Evolutionary conservation across 495 filamentous ascomycete species (phyloP), one percentile per base, ranked within the genome.

Genomic region (Aspergillus sclerotioniger): DNA sequence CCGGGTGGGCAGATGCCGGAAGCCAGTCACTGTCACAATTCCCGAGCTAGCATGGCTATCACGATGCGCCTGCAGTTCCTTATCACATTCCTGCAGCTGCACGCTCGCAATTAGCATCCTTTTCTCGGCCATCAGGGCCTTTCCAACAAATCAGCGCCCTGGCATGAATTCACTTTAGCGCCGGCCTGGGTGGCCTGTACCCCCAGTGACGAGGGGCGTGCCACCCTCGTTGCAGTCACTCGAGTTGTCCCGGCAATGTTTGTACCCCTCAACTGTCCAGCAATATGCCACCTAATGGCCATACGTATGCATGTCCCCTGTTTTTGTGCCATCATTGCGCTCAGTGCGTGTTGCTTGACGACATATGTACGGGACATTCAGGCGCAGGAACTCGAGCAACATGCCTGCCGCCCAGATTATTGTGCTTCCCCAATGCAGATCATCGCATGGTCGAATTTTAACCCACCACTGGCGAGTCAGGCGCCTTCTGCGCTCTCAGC

Each of bases 61-160:
- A 59, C 57, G 43, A 53, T 45, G 57, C 57, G 48, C 37, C 51
- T 54, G 51, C 57, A 32, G 44, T 48, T 43, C 31, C 57, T 59
- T 50, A 32, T 59, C 57, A 59, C 57, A 59, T 50, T 59, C 57
- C 57, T 59, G 57, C 57, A 59, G 57, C 50, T 53, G 50, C 25
- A 53, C 8, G 13, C 54, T 51, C 53, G 32, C 15, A 59, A 39
- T 59, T 59, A 59, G 57, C 35, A 51, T 59, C 17, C 47, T 33
- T 52, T 52, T 25, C 28, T 2, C 54, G 35, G 46, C 37, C 31
- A 43, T 21, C 20, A 16, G 10, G 9, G 9, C 8, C 19, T 12
- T 12, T 20, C 8, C 37, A 16, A n/a, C 56, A 21, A 58, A 58
- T 58, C 41, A 41, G 3, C 8, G 3, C 5, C n/a, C 12, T 12